A percentile compares a stretch with the other conserved stretches of the same genome.
phyloP scores from a whole-genome alignment of 2,329 filamentous ascomycete genomes.

The Aspergillus sp. region DNA sequence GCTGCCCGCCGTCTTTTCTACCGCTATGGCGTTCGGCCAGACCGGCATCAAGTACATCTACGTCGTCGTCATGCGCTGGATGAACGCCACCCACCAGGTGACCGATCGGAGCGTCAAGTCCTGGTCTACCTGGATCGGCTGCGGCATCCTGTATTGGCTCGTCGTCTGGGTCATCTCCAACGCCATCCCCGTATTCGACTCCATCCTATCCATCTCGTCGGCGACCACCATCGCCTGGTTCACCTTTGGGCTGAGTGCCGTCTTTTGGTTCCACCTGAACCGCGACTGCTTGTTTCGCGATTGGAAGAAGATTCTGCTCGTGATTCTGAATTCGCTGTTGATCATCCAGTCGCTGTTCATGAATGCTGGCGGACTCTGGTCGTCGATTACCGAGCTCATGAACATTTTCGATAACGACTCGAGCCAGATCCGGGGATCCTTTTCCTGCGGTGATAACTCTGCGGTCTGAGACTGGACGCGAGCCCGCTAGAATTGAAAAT shows the following conservation, averaged over 20 bases:
- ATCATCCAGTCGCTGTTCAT: neutral
- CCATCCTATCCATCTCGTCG: conserved; percentile 21
- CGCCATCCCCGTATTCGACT: conserved; percentile 63
- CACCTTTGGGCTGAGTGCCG: conserved; percentile 40
- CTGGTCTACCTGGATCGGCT: conserved; percentile 51
- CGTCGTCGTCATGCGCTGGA: conserved; percentile 59
- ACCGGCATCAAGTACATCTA: conserved; percentile 67
- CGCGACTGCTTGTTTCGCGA: conserved; percentile 30
- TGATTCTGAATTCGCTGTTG: conserved; percentile 18
- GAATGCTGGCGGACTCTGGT: neutral
- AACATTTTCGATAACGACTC: neutral
- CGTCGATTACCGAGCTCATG: neutral
- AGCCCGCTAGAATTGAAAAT: too few relatives aligned
- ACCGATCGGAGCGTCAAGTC: conserved; percentile 54
- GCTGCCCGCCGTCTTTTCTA: conserved; percentile 53
- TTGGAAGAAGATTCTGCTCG: conserved; percentile 28
- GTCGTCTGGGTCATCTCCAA: conserved; percentile 66
- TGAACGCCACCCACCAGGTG: neutral
- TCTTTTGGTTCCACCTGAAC: conserved; percentile 39
- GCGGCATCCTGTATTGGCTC: conserved; percentile 56
- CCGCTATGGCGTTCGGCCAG: conserved; percentile 42
- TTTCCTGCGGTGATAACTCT: neutral
- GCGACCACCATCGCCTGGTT: conserved; percentile 58
- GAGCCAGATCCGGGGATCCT: neutral
- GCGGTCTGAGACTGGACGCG: neutral